Evolutionary conservation across 2,329 filamentous ascomycete species (phyloP), one percentile per base, ranked within the genome.

Genomic region (Whalleya microplaca): DNA sequence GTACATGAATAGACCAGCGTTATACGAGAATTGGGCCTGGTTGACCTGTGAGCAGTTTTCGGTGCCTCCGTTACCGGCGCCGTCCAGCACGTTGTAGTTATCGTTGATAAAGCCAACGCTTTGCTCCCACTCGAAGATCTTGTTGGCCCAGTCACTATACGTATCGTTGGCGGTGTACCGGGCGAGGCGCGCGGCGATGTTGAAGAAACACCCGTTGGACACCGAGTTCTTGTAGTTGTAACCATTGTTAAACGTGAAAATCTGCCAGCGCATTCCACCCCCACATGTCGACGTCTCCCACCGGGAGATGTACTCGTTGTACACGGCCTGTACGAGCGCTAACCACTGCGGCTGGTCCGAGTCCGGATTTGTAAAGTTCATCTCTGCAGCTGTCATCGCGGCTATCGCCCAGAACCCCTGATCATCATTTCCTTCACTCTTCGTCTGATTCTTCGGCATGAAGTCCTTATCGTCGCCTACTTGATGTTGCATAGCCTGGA

Each of bases 191-290:
- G 87, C 79, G 2, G 75, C 77, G 14, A 82, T 62, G 59, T 81
- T 79, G 71, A 83, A 80, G 66, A 80, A 80, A 55, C 73, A 72
- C 10, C 74, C 78, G 58, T 80, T 82, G n/a, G 78, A 76, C 9
- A 78, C 73, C 21, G 78, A 73, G 59, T 83, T 83, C 65, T 84
- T 91, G 78, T 90, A 90, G 62, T 83, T 78, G 71, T 86, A 91
- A 2, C 88, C 88, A 27, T 72, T 76, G 66, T 89, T 88, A 65
- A 84, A 82, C 0, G 77, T 72, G 65, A 81, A 84, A 43, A 90
- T 85, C 73, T 90, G 87, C 86, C 86, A 89, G 57, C 85, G 82
- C 55, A 90, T 70, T 2, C 87, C 87, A 50, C 87, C 87, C 19
- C 75, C 76, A 68, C 87, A 90, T 2, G 74, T 76, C 0, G 67